phyloP scores from a whole-genome alignment of 805 yeast species.

The Pichia californica region DNA sequence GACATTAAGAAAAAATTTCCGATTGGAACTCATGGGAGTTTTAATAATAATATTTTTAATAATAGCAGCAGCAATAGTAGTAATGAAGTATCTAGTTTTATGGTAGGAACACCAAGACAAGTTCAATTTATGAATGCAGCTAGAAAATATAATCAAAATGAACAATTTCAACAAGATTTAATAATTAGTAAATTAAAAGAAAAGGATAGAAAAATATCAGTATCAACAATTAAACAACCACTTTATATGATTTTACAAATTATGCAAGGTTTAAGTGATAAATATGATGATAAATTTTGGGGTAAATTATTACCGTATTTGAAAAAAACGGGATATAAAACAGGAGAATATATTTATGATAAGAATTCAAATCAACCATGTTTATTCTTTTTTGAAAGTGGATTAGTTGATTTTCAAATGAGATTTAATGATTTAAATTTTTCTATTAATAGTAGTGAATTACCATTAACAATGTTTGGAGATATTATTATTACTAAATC shows the following conservation, averaged over 20 bases:
- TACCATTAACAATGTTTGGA: conserved; percentile 74
- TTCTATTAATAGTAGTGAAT: conserved; percentile 32
- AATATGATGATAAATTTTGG: conserved; percentile 55
- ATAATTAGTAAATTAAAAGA: conserved; percentile 12
- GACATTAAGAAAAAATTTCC: not conserved
- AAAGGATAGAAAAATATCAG: conserved; percentile 7
- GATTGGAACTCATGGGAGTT: not conserved
- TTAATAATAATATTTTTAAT: no score
- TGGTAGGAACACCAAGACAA: conserved; percentile 47
- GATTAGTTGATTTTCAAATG: conserved; percentile 45
- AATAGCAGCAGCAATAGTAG: no score
- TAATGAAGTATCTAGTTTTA: conserved; percentile 3
- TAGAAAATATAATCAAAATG: conserved; percentile 31
- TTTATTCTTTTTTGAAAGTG: conserved; percentile 46
- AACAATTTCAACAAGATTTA: conserved; percentile 27
- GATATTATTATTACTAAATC: conserved; percentile 38
- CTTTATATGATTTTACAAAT: conserved; percentile 58
- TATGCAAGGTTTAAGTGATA: conserved; percentile 50
- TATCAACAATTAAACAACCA: conserved; percentile 32
- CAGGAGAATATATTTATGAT: conserved; percentile 41
- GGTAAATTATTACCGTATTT: conserved; percentile 50
- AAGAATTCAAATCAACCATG: conserved; percentile 40
- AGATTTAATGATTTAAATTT: conserved; percentile 33
- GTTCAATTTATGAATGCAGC: conserved; percentile 49
- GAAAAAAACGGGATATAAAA: conserved; percentile 24